Conservation (phyloP, 345 rosid genomes). For the Salix brachista region DNA sequence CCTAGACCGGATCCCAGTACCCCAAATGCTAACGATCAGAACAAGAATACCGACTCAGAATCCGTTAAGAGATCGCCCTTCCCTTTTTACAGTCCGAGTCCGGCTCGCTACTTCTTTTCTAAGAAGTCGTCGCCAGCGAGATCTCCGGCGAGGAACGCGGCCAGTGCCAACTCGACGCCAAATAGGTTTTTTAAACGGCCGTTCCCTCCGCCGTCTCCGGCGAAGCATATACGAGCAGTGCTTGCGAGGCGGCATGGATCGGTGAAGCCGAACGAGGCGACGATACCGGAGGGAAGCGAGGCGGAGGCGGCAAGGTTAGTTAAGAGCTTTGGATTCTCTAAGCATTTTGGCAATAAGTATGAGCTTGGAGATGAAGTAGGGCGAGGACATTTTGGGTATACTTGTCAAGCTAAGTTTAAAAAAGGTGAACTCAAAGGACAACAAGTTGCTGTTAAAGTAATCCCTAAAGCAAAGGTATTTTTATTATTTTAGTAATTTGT, state of each 20-base stretch:
- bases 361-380: conserved; percentile 39
- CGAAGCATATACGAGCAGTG: conserved; percentile 88
- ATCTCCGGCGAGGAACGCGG: conserved; percentile 57
- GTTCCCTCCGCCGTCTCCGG: conserved; percentile 96
- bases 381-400: conserved; percentile 36
- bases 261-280: conserved; percentile 32
- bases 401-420: conserved; percentile 31
- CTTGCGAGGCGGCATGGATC: conserved; percentile 56
- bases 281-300: conserved; percentile 47
- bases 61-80: conserved; percentile 55
- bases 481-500: background rate
- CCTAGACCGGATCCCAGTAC: conserved; percentile 13
- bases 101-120: conserved; percentile 74
- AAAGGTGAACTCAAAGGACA: conserved; percentile 36
- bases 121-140: conserved; percentile 80
- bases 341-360: conserved; percentile 52
- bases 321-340: conserved; percentile 90
- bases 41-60: conserved; percentile 23
- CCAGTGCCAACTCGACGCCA: conserved; percentile 70
- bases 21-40: conserved; percentile 6
- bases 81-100: conserved; percentile 88
- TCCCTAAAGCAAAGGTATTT: conserved; percentile 79
- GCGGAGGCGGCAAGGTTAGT: conserved; percentile 58
- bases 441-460: conserved; percentile 34
- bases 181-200: conserved; percentile 71